Conservation (phyloP, 176 grass and related monocot genomes). For the Zizania latifolia region DNA sequence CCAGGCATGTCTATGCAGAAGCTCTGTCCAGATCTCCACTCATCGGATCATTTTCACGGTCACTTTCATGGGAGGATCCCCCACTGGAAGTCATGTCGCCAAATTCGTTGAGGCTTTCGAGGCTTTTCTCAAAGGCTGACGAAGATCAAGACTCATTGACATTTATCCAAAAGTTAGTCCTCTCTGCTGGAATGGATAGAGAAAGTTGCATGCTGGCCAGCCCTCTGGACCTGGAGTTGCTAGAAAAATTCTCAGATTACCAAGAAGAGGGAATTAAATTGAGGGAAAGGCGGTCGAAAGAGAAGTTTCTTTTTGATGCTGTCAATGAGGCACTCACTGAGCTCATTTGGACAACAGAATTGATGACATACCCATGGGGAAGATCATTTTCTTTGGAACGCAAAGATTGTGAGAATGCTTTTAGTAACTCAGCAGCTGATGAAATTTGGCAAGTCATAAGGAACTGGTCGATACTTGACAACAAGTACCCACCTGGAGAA, state of each 20-base stretch:
- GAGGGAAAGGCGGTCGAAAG: conserved; percentile 31
- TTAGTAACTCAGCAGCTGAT: conserved; percentile 19
- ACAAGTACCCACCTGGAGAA: conserved; percentile 34
- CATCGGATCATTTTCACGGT: conserved; percentile 78
- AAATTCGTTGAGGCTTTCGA: conserved; percentile 70
- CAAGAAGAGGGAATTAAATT: conserved; percentile 33
- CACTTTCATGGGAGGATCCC: conserved; percentile 50
- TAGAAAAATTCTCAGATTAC: conserved; percentile 41
- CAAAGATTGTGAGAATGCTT: conserved; percentile 20
- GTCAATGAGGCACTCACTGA: conserved; percentile 67
- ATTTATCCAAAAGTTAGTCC: conserved; percentile 62
- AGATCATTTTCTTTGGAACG: background rate
- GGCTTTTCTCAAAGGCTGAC: conserved; percentile 77
- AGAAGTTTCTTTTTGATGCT: conserved; percentile 67
- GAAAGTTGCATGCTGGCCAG: conserved; percentile 41
- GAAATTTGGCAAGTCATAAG: conserved; percentile 68
- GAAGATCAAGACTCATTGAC: conserved; percentile 66
- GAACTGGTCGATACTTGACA: conserved; percentile 64
- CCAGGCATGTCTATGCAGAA: conserved; percentile 48
- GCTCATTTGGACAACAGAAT: conserved; percentile 35
- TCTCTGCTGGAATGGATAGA: conserved; percentile 40
- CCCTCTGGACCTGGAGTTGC: conserved; percentile 50
- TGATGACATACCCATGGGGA: conserved; percentile 55
- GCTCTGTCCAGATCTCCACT: conserved; percentile 63
- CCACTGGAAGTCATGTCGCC: conserved; percentile 51